Evolutionary conservation across 1,284 basidiomycete species (phyloP).

Genomic region (Ceratobasidium sp.): DNA sequence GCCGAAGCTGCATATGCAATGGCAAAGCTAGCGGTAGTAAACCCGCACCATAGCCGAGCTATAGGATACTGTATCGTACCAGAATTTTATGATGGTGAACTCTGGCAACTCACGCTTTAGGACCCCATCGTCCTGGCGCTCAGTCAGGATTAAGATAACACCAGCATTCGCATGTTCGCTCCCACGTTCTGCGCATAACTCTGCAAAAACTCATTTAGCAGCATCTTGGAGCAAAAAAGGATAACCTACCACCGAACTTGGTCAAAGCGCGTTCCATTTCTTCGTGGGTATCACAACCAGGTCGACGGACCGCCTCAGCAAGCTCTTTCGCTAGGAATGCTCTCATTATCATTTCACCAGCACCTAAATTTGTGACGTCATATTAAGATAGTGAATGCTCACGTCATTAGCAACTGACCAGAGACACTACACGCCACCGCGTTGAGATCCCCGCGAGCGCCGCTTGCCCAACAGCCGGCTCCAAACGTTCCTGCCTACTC

Average conservation of each 20-base stretch:
- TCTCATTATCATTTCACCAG: conserved; percentile 62
- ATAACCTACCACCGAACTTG: conserved; percentile 14
- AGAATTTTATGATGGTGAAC: not conserved
- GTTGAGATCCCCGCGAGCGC: conserved; percentile 42
- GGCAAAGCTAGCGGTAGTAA: conserved; percentile 39
- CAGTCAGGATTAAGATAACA: conserved; percentile 23
- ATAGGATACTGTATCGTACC: not conserved
- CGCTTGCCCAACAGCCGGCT: conserved; percentile 73
- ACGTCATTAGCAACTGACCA: conserved; percentile 58
- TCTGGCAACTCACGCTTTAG: conserved; percentile 8
- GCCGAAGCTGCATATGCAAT: conserved; percentile 33
- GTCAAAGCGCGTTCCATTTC: conserved; percentile 32
- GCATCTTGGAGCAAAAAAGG: not conserved
- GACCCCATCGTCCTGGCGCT: not conserved
- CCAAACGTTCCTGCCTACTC: conserved; percentile 58
- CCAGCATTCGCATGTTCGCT: conserved; percentile 34
- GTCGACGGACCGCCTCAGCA: conserved; percentile 27
- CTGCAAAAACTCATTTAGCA: not conserved
- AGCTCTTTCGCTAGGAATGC: conserved; percentile 55
- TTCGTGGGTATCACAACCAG: conserved; percentile 27
- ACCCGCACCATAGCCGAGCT: conserved; percentile 43
- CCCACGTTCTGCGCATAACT: conserved; percentile 13
- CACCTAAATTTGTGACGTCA: conserved; percentile 54
- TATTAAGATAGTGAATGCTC: conserved; percentile 9
- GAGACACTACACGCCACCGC: conserved; percentile 76